Evolutionary conservation across 2,329 filamentous ascomycete species (phyloP), one percentile per base, ranked within the genome.

Genomic region (Hymenotorrendiella dingleyae): DNA sequence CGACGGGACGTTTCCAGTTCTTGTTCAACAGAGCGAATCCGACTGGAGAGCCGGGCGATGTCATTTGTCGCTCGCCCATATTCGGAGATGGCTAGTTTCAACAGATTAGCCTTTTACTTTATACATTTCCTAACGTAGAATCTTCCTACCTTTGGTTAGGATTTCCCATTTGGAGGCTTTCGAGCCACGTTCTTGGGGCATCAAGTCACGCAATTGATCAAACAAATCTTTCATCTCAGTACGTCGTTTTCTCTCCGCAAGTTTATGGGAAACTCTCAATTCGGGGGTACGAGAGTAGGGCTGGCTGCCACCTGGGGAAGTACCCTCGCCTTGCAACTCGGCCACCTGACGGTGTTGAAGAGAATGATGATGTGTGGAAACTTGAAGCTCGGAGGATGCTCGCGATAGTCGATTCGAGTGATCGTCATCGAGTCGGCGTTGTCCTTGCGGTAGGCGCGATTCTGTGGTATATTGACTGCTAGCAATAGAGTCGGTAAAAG

Each of bases 161-260:
- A 91, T 89, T 56, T 94, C 86, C 86, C 86, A 94, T 56, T 94
- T 94, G 53, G 85, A 90, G 0, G 86, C 86, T 62, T 93, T 94
- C 19, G 83, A 84, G 1, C 86, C 86, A 12, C 86, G 78, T 55
- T 87, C 86, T 54, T 88, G 84, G 1, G 86, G 86, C 67, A 91
- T 82, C 27, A 88, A 70, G 52, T 85, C 82, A 53, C 87, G 78
- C 7, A 93, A 67, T 54, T 87, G 82, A 52, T 93, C 86, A 58
- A 93, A 93, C 0, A 93, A 67, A 56, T 86, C 82, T 66, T 93
- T 93, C 86, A 93, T 93, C 61, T 93, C 86, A 7, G 86, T 90
- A 47, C 86, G 72, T 28, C 86, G 76, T 67, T 93, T 93, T 27
- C 86, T 74, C 64, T 93, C 86, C 0, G 86, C 86, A 43, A 93